Percentiles rank a stretch among this genome's conserved stretches.
These are phyloP conservation scores for Blastomyces silverae DNA, from an alignment of 2,329 filamentous ascomycete species.

Conservation along the genomic window DNA sequence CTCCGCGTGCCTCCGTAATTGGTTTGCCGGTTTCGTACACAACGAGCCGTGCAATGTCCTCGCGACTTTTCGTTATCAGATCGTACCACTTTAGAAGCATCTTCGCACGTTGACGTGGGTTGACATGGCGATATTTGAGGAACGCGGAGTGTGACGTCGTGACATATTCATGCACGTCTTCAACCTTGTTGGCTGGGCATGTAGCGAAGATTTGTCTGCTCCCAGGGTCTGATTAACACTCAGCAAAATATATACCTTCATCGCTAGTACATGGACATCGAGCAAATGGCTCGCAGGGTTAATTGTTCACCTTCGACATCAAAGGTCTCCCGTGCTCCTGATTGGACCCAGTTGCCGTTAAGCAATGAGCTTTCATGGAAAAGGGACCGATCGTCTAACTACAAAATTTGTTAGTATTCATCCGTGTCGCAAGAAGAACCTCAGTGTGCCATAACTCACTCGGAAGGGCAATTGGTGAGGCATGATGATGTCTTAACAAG, in stretches of 20 bases:
- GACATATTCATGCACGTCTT: background rate
- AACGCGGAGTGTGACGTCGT: background rate
- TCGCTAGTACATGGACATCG: background rate
- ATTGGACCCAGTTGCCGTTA: conserved; percentile 10
- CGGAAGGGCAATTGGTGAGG: background rate
- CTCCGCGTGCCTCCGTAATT: background rate
- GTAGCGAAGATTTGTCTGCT: background rate
- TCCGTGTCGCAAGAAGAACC: background rate
- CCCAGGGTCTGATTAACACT: background rate
- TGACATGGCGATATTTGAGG: conserved; percentile 3
- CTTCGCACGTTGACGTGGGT: background rate
- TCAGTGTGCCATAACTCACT: background rate
- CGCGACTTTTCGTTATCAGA: background rate
- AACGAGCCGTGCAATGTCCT: background rate
- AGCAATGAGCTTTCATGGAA: conserved; percentile 10
- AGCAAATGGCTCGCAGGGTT: background rate
- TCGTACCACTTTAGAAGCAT: conserved; percentile 3
- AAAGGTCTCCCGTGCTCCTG: conserved; percentile 1
- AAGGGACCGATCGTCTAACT: conserved; percentile 7
- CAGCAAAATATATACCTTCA: background rate
- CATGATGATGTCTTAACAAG: background rate
- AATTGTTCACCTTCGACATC: conserved; percentile 12
- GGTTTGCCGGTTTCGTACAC: conserved; percentile 5
- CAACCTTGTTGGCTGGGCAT: conserved; percentile 1
- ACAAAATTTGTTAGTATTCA: conserved; percentile 5